Percentiles rank a stretch among this genome's conserved stretches.
phyloP scores from a whole-genome alignment of 1,139 yeast species.

The Cylindricascospora bacillispora region DNA sequence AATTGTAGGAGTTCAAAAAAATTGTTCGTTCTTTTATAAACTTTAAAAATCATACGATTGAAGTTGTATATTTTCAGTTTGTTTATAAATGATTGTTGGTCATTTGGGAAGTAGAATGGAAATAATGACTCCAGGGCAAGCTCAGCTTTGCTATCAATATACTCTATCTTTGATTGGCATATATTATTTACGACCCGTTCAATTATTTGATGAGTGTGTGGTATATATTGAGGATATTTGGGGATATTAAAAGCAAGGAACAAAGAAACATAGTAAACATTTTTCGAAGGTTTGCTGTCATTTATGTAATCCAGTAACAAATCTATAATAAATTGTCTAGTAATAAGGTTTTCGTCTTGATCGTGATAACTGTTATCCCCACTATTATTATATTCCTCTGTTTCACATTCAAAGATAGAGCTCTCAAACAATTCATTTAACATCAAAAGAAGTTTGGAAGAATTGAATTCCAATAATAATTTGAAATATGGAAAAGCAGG shows the following conservation, averaged over 20 bases:
- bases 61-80: slow-evolving; percentile 42
- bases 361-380: slow-evolving; percentile 8
- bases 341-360: slow-evolving; percentile 7
- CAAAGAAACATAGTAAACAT: slow-evolving; percentile 36
- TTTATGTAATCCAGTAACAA: slow-evolving; percentile 18
- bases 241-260: slow-evolving; percentile 69
- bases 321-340: slow-evolving; percentile 24
- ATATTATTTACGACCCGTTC: slow-evolving; percentile 37
- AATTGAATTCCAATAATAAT: slow-evolving; percentile 17
- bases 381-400: too few relatives aligned
- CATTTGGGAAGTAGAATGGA: slow-evolving; percentile 46
- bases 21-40: slow-evolving; percentile 32
- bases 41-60: slow-evolving; percentile 42
- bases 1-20: neutral
- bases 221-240: slow-evolving; percentile 65
- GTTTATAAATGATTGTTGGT: slow-evolving; percentile 33
- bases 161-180: slow-evolving; percentile 26
- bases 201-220: slow-evolving; percentile 49
- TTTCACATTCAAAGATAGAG: slow-evolving; percentile 13
- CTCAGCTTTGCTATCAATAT: slow-evolving; percentile 44
- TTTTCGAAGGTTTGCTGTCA: slow-evolving; percentile 8
- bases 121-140: slow-evolving; percentile 58
- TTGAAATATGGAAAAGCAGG: slow-evolving; percentile 26
- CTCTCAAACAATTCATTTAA: slow-evolving; percentile 23
- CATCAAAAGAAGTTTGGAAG: slow-evolving; percentile 13